Base-by-base conservation (phyloP, 257 asterid genomes). In the Capsicum pubescens region DNA sequence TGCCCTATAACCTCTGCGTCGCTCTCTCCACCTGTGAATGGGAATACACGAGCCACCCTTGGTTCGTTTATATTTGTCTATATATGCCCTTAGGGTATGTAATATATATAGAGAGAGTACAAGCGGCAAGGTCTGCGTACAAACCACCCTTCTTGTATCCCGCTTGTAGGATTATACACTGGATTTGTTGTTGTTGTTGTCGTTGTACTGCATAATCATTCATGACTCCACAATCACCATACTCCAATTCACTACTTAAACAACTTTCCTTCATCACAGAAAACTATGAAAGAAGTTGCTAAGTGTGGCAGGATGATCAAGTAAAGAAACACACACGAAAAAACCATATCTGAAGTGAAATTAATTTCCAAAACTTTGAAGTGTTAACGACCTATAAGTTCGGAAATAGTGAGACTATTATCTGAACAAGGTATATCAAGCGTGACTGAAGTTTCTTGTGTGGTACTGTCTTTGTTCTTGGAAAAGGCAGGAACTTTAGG, bases 401-500 rank as follows among this genome's bases (percentile, higher is more conserved):
- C 82, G 7, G 87, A 85, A 15, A 63, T 81, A 4, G 88, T 83
- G 69, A 42, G 55, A 81, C 36, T 68, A 58, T 83, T 85, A 15
- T 48, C 16, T 6, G 88, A 85, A 81, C 78, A 85, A 80, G 63
- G 19, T 11, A 81, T 12, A 58, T 66, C 84, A 60, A 3, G 1
- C 81, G 74, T 7, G 86, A 46, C 59, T 5, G 60, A 64, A 60
- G 77, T 35, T 8, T 48, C 58, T 42, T 46, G 44, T n/a, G 14
- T 36, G 14, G 63, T 66, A 81, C 60, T 15, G 2, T 71, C 82
- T 67, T 4, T 46, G 5, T 54, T 19, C 19, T 70, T 84, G 64
- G 90, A 84, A 68, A 86, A 87, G 71, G 90, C 90, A 2, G 90
- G 90, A 60, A 60, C 72, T 35, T 81, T 80, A 21, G 91, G 89